phyloP scores from a whole-genome alignment of 2,329 filamentous ascomycete genomes.

The Chaetomium globosum region DNA sequence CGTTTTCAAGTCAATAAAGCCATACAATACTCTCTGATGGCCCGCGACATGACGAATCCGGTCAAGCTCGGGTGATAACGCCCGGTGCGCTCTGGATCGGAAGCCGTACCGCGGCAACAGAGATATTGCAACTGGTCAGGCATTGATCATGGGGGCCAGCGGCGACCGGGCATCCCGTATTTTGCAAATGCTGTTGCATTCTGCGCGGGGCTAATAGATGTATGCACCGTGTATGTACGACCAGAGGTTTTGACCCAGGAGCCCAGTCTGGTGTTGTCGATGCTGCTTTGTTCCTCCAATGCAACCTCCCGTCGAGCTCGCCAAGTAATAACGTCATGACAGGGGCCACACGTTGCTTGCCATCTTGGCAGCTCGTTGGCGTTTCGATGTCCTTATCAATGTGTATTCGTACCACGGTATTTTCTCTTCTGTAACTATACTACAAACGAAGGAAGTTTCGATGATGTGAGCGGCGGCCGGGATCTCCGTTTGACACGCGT shows the following conservation, averaged over 20 bases:
- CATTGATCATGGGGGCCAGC: not conserved
- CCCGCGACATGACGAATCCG: not conserved
- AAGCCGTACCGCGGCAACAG: not conserved
- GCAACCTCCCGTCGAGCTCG: constrained; percentile 1
- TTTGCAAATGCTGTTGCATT: not conserved
- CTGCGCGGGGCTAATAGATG: not conserved
- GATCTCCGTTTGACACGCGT: constrained; percentile 1
- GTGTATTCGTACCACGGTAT: not conserved
- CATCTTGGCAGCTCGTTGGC: not conserved
- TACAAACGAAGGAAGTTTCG: constrained; percentile 1
- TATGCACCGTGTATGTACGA: not conserved
- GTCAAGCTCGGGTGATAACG: not conserved
- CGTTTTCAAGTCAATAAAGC: not conserved
- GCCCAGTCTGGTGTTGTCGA: not conserved
- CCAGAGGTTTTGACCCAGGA: not conserved
- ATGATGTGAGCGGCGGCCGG: not conserved
- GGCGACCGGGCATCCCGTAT: not conserved
- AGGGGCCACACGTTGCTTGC: constrained; percentile 1
- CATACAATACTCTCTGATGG: not conserved
- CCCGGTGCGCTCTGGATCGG: not conserved
- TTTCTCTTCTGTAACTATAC: not conserved
- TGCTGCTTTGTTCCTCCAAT: not conserved
- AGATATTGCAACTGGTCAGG: not conserved
- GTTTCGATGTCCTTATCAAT: not conserved
- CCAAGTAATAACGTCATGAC: constrained; percentile 12